Evolutionary conservation across 1,139 yeast species (phyloP), one percentile per base, ranked within the genome.

Genomic region (Debaryomyces fabryi): DNA sequence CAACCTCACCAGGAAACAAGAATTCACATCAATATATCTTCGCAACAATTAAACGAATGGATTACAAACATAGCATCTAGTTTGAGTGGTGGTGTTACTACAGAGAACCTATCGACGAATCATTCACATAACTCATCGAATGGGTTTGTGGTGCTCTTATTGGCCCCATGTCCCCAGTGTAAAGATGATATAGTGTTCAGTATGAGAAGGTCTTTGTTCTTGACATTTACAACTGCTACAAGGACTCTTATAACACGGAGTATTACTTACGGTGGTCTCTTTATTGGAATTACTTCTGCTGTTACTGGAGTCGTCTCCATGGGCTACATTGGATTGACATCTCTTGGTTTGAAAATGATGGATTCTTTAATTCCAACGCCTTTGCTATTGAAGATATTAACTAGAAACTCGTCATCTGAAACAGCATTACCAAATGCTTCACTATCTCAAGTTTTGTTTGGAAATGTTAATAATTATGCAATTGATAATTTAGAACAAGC

Each of bases 81-180:
- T 23, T 15, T 44, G 6, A 34, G 41, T 12, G 42, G 41, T 2
- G 8, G 20, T 7, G 25, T 44, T 8, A 36, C 41, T 4, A 5
- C 45, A 18, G 45, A 37, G 18, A 42, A 23, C 13, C 18, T 42
- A 30, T 20, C 36, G 4, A 24, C 30, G 15, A 20, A 32, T 27
- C 7, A 8, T n/a, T 13, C 29, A 3, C 34, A 20, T 8, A 18
- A 15, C 33, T 10, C n/a, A 2, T 34, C 43, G 18, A 36, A 27
- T 32, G 46, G 35, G 7, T 23, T 33, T 21, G 37, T 55, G 6
- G 62, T 64, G 15, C 57, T 64, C 23, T 52, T 71, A 4, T 49
- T 69, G 29, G 72, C 74, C 3, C 62, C 69, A 3, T 76, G 81
- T 52, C 80, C 80, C 2, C 81, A 76, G 53, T 76, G 81, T 53